Conservation (phyloP, 805 yeast species). For the Zygotorulaspora florentina region DNA sequence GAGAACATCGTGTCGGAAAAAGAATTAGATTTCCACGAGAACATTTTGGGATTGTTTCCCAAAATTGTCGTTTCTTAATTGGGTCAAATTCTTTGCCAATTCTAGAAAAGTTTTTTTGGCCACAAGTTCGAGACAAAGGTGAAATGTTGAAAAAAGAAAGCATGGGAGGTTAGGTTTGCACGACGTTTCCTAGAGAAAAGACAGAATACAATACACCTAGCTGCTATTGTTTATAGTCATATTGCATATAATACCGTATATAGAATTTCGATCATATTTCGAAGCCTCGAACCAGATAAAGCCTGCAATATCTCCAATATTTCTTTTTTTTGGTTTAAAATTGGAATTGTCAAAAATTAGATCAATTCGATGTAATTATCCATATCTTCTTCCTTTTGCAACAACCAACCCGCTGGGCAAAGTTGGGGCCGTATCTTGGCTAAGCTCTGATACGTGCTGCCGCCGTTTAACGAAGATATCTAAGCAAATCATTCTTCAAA, state of each 20-base stretch:
- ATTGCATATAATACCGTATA: not conserved
- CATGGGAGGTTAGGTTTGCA: not conserved
- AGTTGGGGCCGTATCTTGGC: too few relatives aligned
- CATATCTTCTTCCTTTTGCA: not conserved
- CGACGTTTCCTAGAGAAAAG: not conserved
- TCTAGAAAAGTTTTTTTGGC: not conserved
- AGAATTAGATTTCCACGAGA: not conserved
- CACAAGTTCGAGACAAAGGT: not conserved
- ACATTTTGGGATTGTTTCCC: not conserved
- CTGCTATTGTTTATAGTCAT: not conserved
- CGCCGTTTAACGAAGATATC: not conserved
- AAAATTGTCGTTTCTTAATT: not conserved
- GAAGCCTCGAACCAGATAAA: not conserved
- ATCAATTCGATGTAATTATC: not conserved
- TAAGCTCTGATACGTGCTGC: too few relatives aligned
- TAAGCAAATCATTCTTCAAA: not conserved
- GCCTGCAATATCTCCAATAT: not conserved
- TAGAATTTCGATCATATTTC: not conserved
- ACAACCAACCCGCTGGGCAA: not conserved
- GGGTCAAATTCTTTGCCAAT: not conserved
- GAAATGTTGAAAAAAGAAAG: not conserved
- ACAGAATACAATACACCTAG: constrained; percentile 1
- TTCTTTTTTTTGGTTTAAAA: not conserved
- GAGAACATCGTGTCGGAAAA: not conserved
- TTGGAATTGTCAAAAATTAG: not conserved